A percentile compares a stretch with the other conserved stretches of the same genome.
These are phyloP conservation scores for Neurospora terricola DNA, from an alignment of 495 filamentous ascomycete species.

Conservation along the genomic window DNA sequence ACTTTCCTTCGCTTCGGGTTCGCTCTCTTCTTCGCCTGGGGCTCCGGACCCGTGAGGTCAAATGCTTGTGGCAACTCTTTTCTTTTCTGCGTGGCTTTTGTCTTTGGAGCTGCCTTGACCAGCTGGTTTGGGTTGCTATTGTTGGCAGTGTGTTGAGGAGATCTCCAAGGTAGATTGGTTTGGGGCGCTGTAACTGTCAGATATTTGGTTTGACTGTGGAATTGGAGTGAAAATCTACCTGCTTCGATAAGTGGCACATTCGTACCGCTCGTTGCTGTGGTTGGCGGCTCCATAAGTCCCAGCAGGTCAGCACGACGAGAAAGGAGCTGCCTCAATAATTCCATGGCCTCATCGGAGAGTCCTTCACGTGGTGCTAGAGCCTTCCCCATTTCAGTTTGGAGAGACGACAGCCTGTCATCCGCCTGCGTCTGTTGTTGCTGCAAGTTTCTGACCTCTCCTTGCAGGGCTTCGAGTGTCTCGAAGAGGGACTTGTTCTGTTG, in stretches of 20 bases:
- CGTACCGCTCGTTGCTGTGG: background rate
- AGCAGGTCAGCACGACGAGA: constrained; percentile 9
- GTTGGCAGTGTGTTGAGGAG: background rate
- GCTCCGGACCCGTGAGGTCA: background rate
- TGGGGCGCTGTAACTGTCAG: background rate
- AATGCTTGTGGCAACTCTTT: background rate
- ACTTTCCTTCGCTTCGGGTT: background rate
- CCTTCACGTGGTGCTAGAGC: background rate
- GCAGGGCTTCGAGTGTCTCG: constrained; percentile 8
- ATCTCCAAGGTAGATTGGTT: background rate
- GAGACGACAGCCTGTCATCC: constrained; percentile 5
- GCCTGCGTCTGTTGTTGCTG: constrained; percentile 5
- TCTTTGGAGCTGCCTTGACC: background rate
- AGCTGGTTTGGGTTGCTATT: background rate
- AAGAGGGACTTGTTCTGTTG: constrained; percentile 7
- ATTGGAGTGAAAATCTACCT: background rate
- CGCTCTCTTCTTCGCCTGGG: background rate
- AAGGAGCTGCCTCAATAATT: constrained; percentile 4
- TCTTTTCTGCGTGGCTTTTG: background rate
- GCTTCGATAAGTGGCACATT: background rate
- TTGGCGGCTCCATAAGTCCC: background rate
- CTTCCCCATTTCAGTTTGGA: constrained; percentile 3
- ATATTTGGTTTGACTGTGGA: background rate
- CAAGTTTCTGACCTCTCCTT: constrained; percentile 9
- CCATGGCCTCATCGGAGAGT: background rate